Conservation (phyloP, 768 basidiomycete genomes). For the Termitomyces titanicus region DNA sequence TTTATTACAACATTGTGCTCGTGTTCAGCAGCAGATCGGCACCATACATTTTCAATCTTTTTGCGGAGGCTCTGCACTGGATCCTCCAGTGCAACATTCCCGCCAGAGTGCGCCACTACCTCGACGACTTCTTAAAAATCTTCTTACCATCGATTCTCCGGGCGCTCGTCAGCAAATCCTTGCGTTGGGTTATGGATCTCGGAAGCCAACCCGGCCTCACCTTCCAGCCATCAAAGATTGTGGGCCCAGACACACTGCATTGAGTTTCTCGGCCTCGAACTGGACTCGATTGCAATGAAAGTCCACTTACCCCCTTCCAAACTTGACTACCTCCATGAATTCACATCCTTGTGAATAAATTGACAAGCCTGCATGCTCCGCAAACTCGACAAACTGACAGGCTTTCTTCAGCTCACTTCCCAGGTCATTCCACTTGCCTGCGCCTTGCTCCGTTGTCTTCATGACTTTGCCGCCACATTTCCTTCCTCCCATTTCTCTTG, state of each 20-base stretch:
- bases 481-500: neutral
- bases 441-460: neutral
- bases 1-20: neutral
- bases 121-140: neutral
- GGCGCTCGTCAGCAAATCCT: accelerated
- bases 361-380: accelerated
- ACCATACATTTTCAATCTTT: neutral
- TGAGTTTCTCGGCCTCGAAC: neutral
- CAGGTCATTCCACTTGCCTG: neutral
- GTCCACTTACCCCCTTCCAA: neutral
- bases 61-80: neutral
- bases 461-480: neutral
- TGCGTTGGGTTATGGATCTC: neutral
- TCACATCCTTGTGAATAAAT: neutral
- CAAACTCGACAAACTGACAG: neutral
- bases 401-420: neutral
- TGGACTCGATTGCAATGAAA: neutral
- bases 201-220: neutral
- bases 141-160: neutral
- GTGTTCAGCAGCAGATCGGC: neutral
- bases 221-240: neutral
- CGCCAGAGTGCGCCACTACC: neutral
- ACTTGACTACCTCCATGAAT: neutral
- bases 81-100: neutral
- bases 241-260: neutral